Evolutionary conservation across 2,329 filamentous ascomycete species (phyloP).

Genomic region (Nigrospora oryzae): DNA sequence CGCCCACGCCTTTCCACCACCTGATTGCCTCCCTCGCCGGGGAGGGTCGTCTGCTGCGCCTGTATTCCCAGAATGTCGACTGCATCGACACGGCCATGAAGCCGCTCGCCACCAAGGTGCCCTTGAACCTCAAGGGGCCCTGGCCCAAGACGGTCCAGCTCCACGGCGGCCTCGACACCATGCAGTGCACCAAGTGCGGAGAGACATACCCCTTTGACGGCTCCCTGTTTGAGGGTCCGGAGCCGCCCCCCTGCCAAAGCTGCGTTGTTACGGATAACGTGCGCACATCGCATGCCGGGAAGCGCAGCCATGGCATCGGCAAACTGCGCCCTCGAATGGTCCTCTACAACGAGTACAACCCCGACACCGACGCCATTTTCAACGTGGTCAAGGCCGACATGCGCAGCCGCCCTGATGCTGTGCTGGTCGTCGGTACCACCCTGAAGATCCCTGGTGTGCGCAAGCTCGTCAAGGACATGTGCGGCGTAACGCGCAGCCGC

Average conservation of each 20-base stretch:
- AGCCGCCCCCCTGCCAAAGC: conserved; percentile 68
- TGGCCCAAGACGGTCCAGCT: conserved; percentile 93
- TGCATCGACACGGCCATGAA: conserved; percentile 80
- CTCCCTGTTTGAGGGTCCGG: conserved; percentile 73
- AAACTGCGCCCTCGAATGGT: conserved; percentile 87
- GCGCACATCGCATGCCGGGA: conserved; percentile 67
- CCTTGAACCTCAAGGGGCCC: conserved; percentile 72
- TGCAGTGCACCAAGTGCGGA: conserved; percentile 93
- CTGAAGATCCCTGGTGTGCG: conserved; percentile 91
- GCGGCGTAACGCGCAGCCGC: conserved; percentile 72
- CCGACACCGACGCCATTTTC: conserved; percentile 92
- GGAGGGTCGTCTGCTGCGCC: conserved; percentile 76
- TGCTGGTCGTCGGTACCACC: conserved; percentile 92
- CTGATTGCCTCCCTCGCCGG: conserved; percentile 82
- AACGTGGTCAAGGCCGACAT: conserved; percentile 82
- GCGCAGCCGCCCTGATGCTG: conserved; percentile 75
- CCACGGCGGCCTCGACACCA: conserved; percentile 87
- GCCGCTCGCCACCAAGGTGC: conserved; percentile 72
- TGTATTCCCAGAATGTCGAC: conserved; percentile 97
- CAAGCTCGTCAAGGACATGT: conserved; percentile 85
- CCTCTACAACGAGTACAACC: conserved; percentile 94
- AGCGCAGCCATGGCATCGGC: conserved; percentile 89
- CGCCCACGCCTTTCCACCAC: conserved; percentile 86
- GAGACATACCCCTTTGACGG: conserved; percentile 68
- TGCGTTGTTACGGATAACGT: conserved; percentile 71